Evolutionary conservation across 257 asterid species (phyloP).

Genomic region (Paulownia fortunei): DNA sequence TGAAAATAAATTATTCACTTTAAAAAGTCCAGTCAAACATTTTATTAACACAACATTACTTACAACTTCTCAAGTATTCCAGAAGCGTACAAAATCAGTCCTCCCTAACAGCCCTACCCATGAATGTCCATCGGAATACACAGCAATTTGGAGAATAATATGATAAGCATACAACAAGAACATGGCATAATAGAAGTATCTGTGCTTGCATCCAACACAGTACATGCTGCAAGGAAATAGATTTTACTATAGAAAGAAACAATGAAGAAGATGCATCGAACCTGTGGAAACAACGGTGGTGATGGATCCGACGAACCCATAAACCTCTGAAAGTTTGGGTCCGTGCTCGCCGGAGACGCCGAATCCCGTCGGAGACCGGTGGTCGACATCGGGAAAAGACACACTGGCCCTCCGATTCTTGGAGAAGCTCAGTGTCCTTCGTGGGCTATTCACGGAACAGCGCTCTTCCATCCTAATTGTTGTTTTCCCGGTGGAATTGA

Average conservation of each 20-base stretch:
- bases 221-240: neutral
- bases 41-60: neutral
- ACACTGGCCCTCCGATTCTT: slow-evolving; percentile 57
- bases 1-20: neutral
- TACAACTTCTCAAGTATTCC: neutral
- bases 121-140: neutral
- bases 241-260: neutral
- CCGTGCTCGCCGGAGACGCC: slow-evolving; percentile 53
- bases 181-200: neutral
- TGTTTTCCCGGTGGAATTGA: neutral
- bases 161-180: neutral
- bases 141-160: neutral
- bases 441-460: slow-evolving; percentile 70
- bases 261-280: slow-evolving; percentile 27
- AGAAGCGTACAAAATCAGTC: neutral
- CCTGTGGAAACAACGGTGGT: slow-evolving; percentile 86
- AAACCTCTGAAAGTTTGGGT: slow-evolving; percentile 86
- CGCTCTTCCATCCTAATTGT: slow-evolving; percentile 55
- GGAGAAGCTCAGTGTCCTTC: slow-evolving; percentile 80
- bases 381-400: slow-evolving; percentile 49
- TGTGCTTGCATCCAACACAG: neutral
- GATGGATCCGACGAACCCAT: slow-evolving; percentile 95
- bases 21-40: neutral
- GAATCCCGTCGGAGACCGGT: slow-evolving; percentile 49
- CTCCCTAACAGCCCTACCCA: neutral